These are phyloP conservation scores for Capsicum pubescens DNA, from an alignment of 257 asterid genomes.

Conservation along the genomic window DNA sequence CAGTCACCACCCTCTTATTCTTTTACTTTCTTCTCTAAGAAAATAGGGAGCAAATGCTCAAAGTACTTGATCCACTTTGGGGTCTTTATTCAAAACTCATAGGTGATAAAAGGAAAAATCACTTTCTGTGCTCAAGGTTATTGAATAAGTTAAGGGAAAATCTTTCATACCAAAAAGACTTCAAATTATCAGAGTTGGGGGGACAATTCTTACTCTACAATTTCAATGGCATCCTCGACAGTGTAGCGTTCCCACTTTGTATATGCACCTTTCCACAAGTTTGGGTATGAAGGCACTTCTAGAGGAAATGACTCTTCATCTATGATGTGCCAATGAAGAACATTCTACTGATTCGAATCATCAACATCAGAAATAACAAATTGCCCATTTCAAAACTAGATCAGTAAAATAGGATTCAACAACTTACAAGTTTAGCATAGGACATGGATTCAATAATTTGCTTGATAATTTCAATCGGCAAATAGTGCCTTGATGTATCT, in stretches of 20 bases:
- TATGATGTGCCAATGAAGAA: constrained; percentile 96
- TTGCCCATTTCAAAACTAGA: constrained; percentile 23
- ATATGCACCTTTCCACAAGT: constrained; percentile 92
- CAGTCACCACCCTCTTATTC: neutral
- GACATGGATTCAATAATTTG: constrained; percentile 93
- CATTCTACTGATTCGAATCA: constrained; percentile 78
- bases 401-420: constrained; percentile 29
- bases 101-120: constrained; percentile 1
- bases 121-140: neutral
- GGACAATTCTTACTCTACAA: constrained; percentile 61
- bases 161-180: neutral
- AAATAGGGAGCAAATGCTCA: neutral
- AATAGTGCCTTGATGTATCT: constrained; percentile 95
- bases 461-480: constrained; percentile 79
- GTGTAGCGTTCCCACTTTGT: constrained; percentile 93
- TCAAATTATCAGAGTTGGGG: constrained; percentile 24
- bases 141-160: neutral
- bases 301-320: constrained; percentile 98
- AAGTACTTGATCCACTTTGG: neutral
- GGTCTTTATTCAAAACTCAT: neutral
- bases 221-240: constrained; percentile 78
- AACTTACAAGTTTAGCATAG: constrained; percentile 93
- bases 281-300: constrained; percentile 86
- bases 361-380: constrained; percentile 32
- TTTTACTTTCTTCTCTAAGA: neutral